phyloP scores from a whole-genome alignment of 2,329 filamentous ascomycete species.

The Fusarium sp. region DNA sequence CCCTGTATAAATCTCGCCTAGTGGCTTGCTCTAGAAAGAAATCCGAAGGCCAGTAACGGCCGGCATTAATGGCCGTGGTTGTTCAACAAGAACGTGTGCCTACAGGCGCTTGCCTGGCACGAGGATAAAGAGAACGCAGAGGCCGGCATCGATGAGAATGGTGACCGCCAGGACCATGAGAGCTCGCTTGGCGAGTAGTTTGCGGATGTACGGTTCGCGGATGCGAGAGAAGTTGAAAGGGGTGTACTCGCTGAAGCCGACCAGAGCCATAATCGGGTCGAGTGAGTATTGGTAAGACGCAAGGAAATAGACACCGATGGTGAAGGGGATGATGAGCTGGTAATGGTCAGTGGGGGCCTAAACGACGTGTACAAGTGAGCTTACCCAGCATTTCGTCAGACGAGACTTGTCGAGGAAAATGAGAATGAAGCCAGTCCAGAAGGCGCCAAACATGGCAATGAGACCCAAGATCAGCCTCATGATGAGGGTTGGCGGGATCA shows the following conservation, averaged over 20 bases:
- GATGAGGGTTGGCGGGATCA: conserved; percentile 91
- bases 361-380: conserved; percentile 48
- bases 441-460: conserved; percentile 84
- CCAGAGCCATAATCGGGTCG: conserved; percentile 87
- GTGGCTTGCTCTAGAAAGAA: conserved; percentile 16
- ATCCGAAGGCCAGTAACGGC: conserved; percentile 36
- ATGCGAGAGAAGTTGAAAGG: conserved; percentile 92
- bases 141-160: conserved; percentile 79
- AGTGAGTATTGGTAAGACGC: conserved; percentile 95
- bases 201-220: conserved; percentile 90
- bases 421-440: conserved; percentile 94
- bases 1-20: conserved; percentile 33
- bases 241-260: conserved; percentile 96
- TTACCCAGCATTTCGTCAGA: conserved; percentile 84
- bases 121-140: conserved; percentile 92
- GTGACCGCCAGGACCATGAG: conserved; percentile 84
- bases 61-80: conserved; percentile 40
- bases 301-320: conserved; percentile 88
- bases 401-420: conserved; percentile 88
- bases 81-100: conserved; percentile 29
- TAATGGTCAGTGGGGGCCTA: conserved; percentile 18
- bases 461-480: conserved; percentile 87
- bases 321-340: conserved; percentile 85
- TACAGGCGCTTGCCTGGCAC: conserved; percentile 89
- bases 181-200: conserved; percentile 85